Evolutionary conservation across 2,329 filamentous ascomycete genomes (phyloP), one percentile per base, ranked within the genome.

Genomic region (Ophiosphaerella korrae): DNA sequence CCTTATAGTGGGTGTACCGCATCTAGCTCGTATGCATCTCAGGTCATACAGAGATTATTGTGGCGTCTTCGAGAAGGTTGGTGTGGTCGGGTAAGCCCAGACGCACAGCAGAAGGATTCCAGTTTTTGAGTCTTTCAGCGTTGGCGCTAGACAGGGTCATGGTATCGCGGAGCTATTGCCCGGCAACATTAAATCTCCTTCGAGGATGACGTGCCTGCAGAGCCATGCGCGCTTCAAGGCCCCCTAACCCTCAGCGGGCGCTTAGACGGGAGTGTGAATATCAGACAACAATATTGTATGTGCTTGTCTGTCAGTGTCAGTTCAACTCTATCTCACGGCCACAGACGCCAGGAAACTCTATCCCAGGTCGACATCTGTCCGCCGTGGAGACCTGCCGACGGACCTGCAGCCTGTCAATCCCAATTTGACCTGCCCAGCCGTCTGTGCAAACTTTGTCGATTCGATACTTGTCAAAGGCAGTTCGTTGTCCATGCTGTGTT

Each of bases 51-150:
- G 52, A 59, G n/a, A 44, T 40, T 57, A 53, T 58, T 54, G 64
- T 57, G 63, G 62, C 62, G 59, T 48, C 60, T 67, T 70, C 66
- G 63, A 54, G 67, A 68, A 68, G 61, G 56, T 50, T 40, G 44
- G 16, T 12, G 29, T 14, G 29, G 35, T 41, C 51, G 54, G 46
- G 49, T 57, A 58, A 57, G 54, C 59, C 45, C 45, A 52, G 34
- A 33, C 42, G 45, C 48, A 44, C 45, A 32, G 55, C 50, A 50
- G 55, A 44, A 54, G 49, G 49, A 57, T 53, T 26, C 48, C 16
- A 44, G 14, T 57, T 58, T 61, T 59, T 57, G 55, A 57, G 52
- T 57, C 51, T 53, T 45, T 46, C 49, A 48, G 52, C 47, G 54
- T 52, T 62, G 55, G 55, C 58, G 51, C 60, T 59, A 62, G 52